These are phyloP conservation scores for Lizonia empirigonia DNA, from an alignment of 2,329 filamentous ascomycete genomes.

Conservation along the genomic window DNA sequence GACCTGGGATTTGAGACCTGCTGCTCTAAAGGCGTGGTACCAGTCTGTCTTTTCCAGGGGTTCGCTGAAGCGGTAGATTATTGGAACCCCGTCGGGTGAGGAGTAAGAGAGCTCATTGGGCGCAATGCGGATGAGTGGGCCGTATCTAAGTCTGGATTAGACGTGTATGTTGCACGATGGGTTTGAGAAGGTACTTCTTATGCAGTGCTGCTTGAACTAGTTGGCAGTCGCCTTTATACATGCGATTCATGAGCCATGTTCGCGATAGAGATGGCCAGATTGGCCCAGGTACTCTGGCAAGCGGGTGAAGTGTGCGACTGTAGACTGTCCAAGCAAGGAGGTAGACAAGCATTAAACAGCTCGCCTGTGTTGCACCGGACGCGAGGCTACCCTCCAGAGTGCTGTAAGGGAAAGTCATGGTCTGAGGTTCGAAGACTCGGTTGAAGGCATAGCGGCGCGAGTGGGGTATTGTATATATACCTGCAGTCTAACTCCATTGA, in stretches of 20 bases:
- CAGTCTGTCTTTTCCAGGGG: slow-evolving; percentile 32
- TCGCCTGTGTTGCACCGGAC: background rate
- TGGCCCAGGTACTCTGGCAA: slow-evolving; percentile 29
- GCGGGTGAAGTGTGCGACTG: slow-evolving; percentile 25
- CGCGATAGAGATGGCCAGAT: slow-evolving; percentile 33
- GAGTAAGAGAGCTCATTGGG: slow-evolving; percentile 47
- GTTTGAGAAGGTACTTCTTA: background rate
- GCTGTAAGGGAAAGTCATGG: background rate
- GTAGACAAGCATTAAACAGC: slow-evolving; percentile 2
- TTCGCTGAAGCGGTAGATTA: slow-evolving; percentile 27
- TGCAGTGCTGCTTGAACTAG: slow-evolving; percentile 21
- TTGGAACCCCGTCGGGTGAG: slow-evolving; percentile 22
- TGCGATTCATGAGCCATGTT: slow-evolving; percentile 33
- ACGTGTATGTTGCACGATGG: background rate
- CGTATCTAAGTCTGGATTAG: background rate
- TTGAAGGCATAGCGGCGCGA: no score
- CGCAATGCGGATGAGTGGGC: slow-evolving; percentile 54
- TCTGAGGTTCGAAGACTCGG: background rate
- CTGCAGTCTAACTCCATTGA: no score
- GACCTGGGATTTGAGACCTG: slow-evolving; percentile 21
- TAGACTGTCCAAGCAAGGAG: slow-evolving; percentile 23
- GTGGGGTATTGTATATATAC: no score
- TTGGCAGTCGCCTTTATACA: slow-evolving; percentile 30
- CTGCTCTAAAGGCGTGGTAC: slow-evolving; percentile 30
- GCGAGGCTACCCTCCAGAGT: background rate